These are phyloP conservation scores for Tephrocybe sp. DNA, from an alignment of 768 basidiomycete genomes.

Conservation along the genomic window DNA sequence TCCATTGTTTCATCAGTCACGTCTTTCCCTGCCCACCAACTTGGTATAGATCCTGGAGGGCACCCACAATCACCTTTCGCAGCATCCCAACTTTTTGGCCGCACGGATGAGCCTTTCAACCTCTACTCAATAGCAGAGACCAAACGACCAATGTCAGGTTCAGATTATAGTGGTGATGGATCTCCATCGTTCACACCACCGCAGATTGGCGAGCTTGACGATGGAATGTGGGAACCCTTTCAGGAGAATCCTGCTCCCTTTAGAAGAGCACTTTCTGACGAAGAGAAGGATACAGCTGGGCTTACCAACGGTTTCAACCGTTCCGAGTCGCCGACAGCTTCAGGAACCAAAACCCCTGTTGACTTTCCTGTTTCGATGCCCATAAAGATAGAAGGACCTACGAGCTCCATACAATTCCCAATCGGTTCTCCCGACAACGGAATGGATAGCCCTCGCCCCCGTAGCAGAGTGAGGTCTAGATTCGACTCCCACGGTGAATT, in stretches of 20 bases:
- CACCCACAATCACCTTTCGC: constrained; percentile 87
- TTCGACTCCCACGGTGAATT: constrained; percentile 74
- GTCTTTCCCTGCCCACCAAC: constrained; percentile 78
- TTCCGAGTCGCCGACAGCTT: constrained; percentile 42
- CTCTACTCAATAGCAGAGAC: constrained; percentile 83
- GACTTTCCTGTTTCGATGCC: constrained; percentile 58
- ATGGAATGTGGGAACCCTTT: constrained; percentile 46
- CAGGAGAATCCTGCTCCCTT: constrained; percentile 71
- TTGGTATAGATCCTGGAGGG: constrained; percentile 47
- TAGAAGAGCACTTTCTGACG: constrained; percentile 70
- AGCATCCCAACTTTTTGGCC: constrained; percentile 80
- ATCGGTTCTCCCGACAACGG: constrained; percentile 73
- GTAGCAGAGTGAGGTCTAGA: constrained; percentile 53
- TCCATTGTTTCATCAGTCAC: constrained; percentile 74
- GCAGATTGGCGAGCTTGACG: constrained; percentile 36
- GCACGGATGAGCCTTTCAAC: constrained; percentile 76
- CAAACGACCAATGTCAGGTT: constrained; percentile 51
- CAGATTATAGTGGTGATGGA: constrained; percentile 51
- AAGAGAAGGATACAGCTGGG: constrained; percentile 62
- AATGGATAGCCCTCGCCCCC: constrained; percentile 55
- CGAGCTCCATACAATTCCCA: constrained; percentile 81
- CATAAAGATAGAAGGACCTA: constrained; percentile 49
- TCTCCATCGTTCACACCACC: constrained; percentile 53
- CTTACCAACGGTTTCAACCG: constrained; percentile 39
- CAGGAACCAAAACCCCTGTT: constrained; percentile 51